A percentile compares a stretch with the other conserved stretches of the same genome.
These are phyloP conservation scores for Globisporangium rhizosaccharum DNA, from an alignment of 352 stramenopile genomes.

Conservation along the genomic window DNA sequence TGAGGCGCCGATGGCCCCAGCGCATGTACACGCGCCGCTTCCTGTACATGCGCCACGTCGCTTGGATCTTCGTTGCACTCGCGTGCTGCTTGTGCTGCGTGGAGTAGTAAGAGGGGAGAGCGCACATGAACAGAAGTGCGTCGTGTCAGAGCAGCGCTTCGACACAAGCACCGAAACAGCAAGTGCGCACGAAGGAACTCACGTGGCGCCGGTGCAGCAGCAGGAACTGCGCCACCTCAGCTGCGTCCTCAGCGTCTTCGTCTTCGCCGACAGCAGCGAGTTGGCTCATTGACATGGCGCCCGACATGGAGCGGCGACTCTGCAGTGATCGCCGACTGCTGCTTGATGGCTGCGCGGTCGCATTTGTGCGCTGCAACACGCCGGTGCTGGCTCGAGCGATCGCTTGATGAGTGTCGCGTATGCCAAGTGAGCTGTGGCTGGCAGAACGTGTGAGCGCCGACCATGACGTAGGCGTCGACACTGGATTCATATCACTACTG, in stretches of 20 bases:
- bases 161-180: neutral
- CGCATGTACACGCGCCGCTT: slow-evolving; percentile 29
- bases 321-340: slow-evolving; percentile 1
- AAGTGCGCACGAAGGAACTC: slow-evolving; percentile 14
- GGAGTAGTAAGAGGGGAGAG: neutral
- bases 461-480: neutral
- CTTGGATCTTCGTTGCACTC: slow-evolving; percentile 38
- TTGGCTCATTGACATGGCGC: neutral
- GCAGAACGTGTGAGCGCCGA: slow-evolving; percentile 3
- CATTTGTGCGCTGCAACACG: neutral
- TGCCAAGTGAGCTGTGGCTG: slow-evolving; percentile 4
- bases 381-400: neutral
- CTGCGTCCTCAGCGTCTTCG: slow-evolving; percentile 13
- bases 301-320: slow-evolving; percentile 12
- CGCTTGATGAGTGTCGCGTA: neutral
- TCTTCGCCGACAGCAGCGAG: slow-evolving; percentile 13
- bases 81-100: slow-evolving; percentile 18
- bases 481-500: neutral
- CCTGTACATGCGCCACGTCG: slow-evolving; percentile 48
- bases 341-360: slow-evolving; percentile 1
- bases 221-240: slow-evolving; percentile 28
- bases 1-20: slow-evolving; percentile 35
- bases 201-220: slow-evolving; percentile 22
- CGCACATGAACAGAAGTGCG: neutral
- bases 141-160: neutral